phyloP scores from a whole-genome alignment of 2,329 filamentous ascomycete species.

The Calycina herbarum region DNA sequence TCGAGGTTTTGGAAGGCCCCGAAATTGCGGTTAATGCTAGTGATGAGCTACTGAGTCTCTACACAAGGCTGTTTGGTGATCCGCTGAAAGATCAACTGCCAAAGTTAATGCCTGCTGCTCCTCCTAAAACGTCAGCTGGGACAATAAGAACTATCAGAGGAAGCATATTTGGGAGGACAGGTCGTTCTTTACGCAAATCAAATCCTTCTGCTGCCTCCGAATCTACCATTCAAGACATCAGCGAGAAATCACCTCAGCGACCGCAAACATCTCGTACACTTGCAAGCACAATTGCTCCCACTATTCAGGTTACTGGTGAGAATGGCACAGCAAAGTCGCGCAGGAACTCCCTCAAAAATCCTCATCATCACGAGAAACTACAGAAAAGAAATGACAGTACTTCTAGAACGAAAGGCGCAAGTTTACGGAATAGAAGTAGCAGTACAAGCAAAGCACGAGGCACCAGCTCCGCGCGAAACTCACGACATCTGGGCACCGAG shows the following conservation, averaged over 20 bases:
- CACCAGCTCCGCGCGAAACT: conserved; percentile 38
- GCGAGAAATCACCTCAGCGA: conserved; percentile 36
- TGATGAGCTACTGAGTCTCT: conserved; percentile 80
- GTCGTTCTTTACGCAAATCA: conserved; percentile 44
- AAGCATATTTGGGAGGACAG: conserved; percentile 73
- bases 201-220: conserved; percentile 40
- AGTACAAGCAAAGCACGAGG: conserved; percentile 49
- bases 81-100: conserved; percentile 42
- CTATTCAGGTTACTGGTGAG: conserved; percentile 76
- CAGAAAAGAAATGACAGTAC: conserved; percentile 40
- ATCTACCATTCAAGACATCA: conserved; percentile 34
- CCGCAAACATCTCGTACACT: conserved; percentile 34
- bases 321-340: conserved; percentile 43
- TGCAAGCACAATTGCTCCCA: conserved; percentile 49
- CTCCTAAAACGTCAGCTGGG: conserved; percentile 69
- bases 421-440: conserved; percentile 52
- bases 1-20: conserved; percentile 81
- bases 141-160: conserved; percentile 69
- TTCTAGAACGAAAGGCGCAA: conserved; percentile 43
- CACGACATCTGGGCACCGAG: conserved; percentile 38
- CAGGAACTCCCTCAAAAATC: conserved; percentile 24
- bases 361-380: conserved; percentile 40
- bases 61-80: conserved; percentile 75
- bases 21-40: conserved; percentile 85
- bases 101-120: conserved; percentile 41